Base-by-base conservation (phyloP, 257 asterid genomes). In the Solanum rostratum region DNA sequence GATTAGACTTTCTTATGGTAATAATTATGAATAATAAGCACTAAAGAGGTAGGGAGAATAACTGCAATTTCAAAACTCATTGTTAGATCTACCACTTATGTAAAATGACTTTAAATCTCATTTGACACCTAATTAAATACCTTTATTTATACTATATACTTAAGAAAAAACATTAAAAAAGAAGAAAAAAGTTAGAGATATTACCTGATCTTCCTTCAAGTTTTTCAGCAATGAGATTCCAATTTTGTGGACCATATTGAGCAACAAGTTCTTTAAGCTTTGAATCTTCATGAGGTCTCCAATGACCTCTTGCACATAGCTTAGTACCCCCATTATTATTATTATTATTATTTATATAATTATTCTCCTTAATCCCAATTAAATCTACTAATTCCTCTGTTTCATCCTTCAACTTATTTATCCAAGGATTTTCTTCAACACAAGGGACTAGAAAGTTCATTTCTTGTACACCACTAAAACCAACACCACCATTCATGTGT, bases 171-270 rank as follows among this genome's bases (percentile, higher is more conserved):
- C 50, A 24, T 9, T 46, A 71, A 71, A 22, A 24, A 59, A n/a
- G 2, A 1, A 6, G 29, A 65, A 27, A 13, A 14, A 6, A 37
- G 4, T 0, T 33, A 7, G 2, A 9, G 6, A 7, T 53, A 7
- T 71, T 63, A 89, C 91, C 91, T 87, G 91, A 87, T 89, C 90
- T 87, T 59, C 91, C 91, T 37, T 68, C 79, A 49, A 89, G 88
- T 53, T 87, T 87, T 19, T 87, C 86, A 37, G 90, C 91, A 87
- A 87, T 89, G 30, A 87, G 86, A 74, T 89, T 89, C 91, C 91
- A 89, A 68, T 85, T 87, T 7, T 85, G 90, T 10, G 91, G 91
- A 22, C 91, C 91, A 19, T 80, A 54, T 50, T 84, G 84, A 19
- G 71, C 63, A 66, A 89, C 91, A 18, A 89, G 90, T 69, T 84